A percentile compares a stretch with the other conserved stretches of the same genome.
phyloP scores from a whole-genome alignment of 805 yeast genomes.

The Nakazawaea wickerhamii region DNA sequence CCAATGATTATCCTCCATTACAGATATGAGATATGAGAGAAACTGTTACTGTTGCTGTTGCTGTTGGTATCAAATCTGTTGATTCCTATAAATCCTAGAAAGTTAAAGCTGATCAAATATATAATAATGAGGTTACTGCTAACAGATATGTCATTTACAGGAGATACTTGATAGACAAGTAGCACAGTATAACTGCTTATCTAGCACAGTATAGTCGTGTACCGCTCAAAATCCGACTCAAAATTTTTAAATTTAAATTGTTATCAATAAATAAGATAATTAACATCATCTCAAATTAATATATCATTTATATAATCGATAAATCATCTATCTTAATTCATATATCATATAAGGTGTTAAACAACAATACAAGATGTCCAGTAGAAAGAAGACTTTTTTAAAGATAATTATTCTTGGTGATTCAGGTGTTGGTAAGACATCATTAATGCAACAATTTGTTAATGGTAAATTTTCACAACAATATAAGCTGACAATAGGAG shows the following conservation, averaged over 20 bases:
- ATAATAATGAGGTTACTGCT: too few species aligned
- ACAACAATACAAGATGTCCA: conserved; percentile 33
- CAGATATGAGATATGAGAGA: conserved; percentile 99
- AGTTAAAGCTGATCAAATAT: conserved; percentile 88
- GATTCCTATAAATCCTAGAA: too few species aligned
- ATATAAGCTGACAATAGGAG: conserved; percentile 97
- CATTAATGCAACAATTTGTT: conserved; percentile 95
- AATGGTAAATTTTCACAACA: conserved; percentile 92
- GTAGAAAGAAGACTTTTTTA: conserved; percentile 68
- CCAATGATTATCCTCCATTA: conserved; percentile 93
- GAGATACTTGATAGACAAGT: too few species aligned
- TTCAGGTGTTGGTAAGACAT: conserved; percentile 96
- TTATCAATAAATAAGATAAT: too few species aligned
- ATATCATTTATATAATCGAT: too few species aligned
- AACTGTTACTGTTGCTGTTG: conserved; percentile 99
- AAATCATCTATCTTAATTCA: neutral
- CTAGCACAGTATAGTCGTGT: too few species aligned
- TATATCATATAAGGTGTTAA: too few species aligned
- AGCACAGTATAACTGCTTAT: too few species aligned
- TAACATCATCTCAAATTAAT: too few species aligned
- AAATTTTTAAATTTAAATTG: too few species aligned
- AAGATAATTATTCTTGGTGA: conserved; percentile 93
- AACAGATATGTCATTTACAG: too few species aligned
- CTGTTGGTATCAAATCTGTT: conserved; percentile 96
- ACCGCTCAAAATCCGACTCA: too few species aligned